Evolutionary conservation across 2,329 filamentous ascomycete genomes (phyloP).

Genomic region (Cercospora canescens): DNA sequence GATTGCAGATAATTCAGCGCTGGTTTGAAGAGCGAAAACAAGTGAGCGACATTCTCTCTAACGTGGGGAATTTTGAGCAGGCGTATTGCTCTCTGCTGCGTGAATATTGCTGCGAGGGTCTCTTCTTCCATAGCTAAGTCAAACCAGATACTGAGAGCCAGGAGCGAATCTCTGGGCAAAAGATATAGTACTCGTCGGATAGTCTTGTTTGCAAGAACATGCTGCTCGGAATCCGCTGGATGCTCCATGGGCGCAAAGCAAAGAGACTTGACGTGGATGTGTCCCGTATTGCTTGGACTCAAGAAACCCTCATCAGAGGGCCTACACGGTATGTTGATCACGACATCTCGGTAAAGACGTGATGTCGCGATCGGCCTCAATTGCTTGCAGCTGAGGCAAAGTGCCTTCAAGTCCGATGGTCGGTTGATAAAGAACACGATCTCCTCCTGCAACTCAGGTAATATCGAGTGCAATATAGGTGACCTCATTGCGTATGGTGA

Average conservation of each 20-base stretch:
- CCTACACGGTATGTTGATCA: neutral
- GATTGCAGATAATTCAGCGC: no score
- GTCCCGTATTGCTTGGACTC: neutral
- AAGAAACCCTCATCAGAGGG: neutral
- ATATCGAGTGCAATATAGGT: neutral
- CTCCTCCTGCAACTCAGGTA: neutral
- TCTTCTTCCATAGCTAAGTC: neutral
- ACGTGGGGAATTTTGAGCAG: neutral
- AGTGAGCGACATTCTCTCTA: neutral
- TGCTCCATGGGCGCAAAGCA: neutral
- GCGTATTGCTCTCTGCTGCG: neutral
- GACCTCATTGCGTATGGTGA: neutral
- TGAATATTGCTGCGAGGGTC: neutral
- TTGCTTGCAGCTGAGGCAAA: neutral
- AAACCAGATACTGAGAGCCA: neutral
- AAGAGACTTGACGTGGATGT: neutral
- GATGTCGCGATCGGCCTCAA: neutral
- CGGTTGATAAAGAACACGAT: neutral
- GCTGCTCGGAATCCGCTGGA: neutral
- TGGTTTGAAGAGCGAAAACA: neutral
- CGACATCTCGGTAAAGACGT: neutral
- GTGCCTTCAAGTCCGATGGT: neutral
- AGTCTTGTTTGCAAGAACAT: neutral
- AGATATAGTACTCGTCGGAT: neutral
- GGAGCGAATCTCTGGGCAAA: neutral